Conservation (phyloP, 2,329 filamentous ascomycete genomes). For the Alternaria ventricosa region DNA sequence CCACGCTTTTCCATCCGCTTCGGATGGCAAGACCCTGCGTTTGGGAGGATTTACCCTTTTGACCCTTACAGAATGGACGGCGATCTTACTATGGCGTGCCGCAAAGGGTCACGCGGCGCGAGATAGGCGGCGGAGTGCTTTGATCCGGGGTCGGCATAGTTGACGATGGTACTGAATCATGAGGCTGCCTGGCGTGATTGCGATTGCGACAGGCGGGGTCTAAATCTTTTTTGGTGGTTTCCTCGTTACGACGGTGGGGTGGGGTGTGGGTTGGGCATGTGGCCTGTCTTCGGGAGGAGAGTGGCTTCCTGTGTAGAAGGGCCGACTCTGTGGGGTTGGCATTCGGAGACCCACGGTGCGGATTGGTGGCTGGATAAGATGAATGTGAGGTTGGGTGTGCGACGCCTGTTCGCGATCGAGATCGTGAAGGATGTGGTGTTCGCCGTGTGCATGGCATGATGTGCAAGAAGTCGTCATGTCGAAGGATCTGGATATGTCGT, state of each 20-base stretch:
- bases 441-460: neutral
- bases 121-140: neutral
- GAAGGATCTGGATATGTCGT: neutral
- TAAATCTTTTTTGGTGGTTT: neutral
- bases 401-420: neutral
- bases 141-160: conserved; percentile 8
- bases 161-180: neutral
- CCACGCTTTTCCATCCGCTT: neutral
- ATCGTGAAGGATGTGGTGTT: neutral
- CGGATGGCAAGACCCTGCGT: conserved; percentile 1
- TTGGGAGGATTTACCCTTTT: neutral
- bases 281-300: neutral
- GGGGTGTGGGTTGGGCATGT: neutral
- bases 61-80: neutral
- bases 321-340: conserved; percentile 8
- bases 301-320: conserved; percentile 7
- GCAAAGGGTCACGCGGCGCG: conserved; percentile 8
- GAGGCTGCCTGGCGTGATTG: neutral
- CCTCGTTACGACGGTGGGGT: neutral
- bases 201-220: neutral
- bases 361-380: neutral
- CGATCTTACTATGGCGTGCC: conserved; percentile 4
- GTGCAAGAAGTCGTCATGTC: neutral
- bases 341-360: neutral
- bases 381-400: neutral